Conservation (phyloP, 768 basidiomycete species). For the Suillus decipiens region DNA sequence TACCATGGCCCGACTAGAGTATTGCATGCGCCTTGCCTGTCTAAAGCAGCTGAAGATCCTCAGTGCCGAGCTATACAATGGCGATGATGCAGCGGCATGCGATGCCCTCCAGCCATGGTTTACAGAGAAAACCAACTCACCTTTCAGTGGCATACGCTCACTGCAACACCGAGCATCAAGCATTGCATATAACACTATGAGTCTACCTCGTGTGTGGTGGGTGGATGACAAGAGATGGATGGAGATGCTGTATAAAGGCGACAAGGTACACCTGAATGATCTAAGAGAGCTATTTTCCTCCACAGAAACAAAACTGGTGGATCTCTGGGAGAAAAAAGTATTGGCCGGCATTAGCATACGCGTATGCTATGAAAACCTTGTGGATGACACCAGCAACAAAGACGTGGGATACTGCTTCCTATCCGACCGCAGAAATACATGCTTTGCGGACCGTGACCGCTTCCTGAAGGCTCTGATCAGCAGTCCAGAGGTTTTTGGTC, state of each 20-base stretch:
- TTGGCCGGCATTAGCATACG: constrained; percentile 13
- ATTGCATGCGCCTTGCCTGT: constrained; percentile 11
- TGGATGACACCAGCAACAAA: constrained; percentile 9
- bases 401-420: constrained; percentile 11
- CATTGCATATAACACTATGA: constrained; percentile 4
- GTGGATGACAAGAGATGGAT: not conserved
- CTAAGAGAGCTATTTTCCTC: not conserved
- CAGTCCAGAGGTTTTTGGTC: not conserved
- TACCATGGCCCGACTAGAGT: constrained; percentile 7
- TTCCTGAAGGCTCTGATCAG: constrained; percentile 1
- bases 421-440: constrained; percentile 2
- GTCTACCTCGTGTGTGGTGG: constrained; percentile 12
- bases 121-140: not conserved
- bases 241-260: constrained; percentile 7
- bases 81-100: not conserved
- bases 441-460: constrained; percentile 4
- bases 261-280: not conserved
- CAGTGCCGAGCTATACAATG: not conserved
- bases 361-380: not conserved
- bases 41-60: constrained; percentile 2
- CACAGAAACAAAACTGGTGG: not conserved
- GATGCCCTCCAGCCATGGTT: not conserved
- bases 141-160: not conserved
- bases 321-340: constrained; percentile 21
- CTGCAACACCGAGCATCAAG: constrained; percentile 9